Evolutionary conservation across 176 grass and related monocot genomes (phyloP).

Genomic region (Oryza brachyantha): DNA sequence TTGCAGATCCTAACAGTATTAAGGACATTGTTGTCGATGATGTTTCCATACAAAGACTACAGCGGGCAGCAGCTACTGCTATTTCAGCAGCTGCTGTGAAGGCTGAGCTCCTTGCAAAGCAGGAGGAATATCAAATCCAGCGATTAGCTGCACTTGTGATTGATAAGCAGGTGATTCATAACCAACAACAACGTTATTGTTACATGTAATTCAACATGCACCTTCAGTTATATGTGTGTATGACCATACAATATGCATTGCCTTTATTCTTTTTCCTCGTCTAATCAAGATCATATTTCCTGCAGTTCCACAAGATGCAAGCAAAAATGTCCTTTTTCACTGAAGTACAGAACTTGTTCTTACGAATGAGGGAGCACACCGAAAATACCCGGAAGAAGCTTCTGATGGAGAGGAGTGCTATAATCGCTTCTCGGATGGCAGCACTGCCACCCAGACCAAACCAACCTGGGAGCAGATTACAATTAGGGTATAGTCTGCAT

Average conservation of each 20-base stretch:
- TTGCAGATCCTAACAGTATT: conserved; percentile 34
- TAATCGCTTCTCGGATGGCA: conserved; percentile 48
- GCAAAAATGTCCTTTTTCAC: conserved; percentile 54
- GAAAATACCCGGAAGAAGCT: conserved; percentile 47
- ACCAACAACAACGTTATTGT: background rate
- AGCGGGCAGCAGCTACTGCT: conserved; percentile 56
- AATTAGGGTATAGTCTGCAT: background rate
- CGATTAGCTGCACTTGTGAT: conserved; percentile 51
- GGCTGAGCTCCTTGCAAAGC: conserved; percentile 61
- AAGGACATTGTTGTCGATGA: conserved; percentile 18
- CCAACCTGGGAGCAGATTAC: conserved; percentile 6
- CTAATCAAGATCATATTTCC: background rate
- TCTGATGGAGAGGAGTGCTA: conserved; percentile 46
- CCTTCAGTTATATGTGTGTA: background rate
- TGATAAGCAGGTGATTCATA: conserved; percentile 56
- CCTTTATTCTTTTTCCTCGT: background rate
- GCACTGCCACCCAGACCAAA: background rate
- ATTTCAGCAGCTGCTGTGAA: conserved; percentile 77
- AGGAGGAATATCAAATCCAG: conserved; percentile 60
- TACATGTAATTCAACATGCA: background rate
- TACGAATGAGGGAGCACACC: conserved; percentile 29
- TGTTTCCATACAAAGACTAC: conserved; percentile 43
- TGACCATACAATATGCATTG: background rate
- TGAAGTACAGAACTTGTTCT: conserved; percentile 47
- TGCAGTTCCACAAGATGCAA: conserved; percentile 71